Conservation (phyloP, 805 yeast species). For the Wickerhamomyces bisporus region DNA sequence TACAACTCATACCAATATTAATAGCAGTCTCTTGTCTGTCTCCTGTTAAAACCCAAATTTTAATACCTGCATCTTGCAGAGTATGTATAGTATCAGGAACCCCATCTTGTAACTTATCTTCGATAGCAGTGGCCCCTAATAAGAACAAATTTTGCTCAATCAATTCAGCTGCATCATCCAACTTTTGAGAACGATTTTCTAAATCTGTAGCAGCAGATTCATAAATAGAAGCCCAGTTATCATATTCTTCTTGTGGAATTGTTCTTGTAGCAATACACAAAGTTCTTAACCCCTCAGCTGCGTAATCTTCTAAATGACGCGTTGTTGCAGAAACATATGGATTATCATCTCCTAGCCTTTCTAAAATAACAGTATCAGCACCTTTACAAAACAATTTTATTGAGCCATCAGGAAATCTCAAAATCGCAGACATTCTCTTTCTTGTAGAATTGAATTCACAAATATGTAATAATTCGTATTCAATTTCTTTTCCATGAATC, state of each 20-base stretch:
- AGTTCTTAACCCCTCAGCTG: slow-evolving; percentile 92
- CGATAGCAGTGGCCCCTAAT: slow-evolving; percentile 97
- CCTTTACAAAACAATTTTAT: slow-evolving; percentile 91
- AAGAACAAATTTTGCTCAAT: slow-evolving; percentile 77
- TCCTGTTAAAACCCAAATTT: slow-evolving; percentile 97
- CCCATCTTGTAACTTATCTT: slow-evolving; percentile 95
- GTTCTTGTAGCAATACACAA: slow-evolving; percentile 86
- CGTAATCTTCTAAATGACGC: slow-evolving; percentile 91
- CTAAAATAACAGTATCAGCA: slow-evolving; percentile 94
- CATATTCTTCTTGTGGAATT: slow-evolving; percentile 73
- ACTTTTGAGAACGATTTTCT: slow-evolving; percentile 63
- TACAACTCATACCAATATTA: slow-evolving; percentile 98
- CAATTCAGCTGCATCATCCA: slow-evolving; percentile 85
- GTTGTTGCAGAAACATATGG: slow-evolving; percentile 82
- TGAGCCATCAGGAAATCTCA: slow-evolving; percentile 90
- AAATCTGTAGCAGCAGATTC: slow-evolving; percentile 80
- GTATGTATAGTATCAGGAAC: slow-evolving; percentile 97
- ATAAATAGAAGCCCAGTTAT: slow-evolving; percentile 59
- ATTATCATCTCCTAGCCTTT: slow-evolving; percentile 65
- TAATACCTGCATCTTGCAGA: slow-evolving; percentile 93
- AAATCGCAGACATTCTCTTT: slow-evolving; percentile 94
- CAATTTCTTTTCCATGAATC: slow-evolving; percentile 41
- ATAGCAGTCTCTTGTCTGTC: slow-evolving; percentile 98
- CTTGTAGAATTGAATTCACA: slow-evolving; percentile 98
- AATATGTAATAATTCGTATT: slow-evolving; percentile 77